Evolutionary conservation across 2,329 filamentous ascomycete species (phyloP).

Genomic region (Xylaria sp.): DNA sequence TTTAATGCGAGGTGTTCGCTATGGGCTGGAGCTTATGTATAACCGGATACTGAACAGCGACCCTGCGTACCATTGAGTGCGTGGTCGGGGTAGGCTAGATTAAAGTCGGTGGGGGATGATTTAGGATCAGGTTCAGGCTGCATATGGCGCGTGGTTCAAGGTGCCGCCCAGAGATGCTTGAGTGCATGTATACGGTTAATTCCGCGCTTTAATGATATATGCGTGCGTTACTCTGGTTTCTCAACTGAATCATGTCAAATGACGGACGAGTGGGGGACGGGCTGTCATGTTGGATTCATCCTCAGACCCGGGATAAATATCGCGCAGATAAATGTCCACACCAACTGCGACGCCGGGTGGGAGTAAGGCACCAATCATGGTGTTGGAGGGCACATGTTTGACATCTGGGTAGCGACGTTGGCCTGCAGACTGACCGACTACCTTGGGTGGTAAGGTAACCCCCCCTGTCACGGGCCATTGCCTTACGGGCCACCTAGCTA

Average conservation of each 20-base stretch:
- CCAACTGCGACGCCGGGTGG: conserved; percentile 23
- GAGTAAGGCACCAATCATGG: conserved; percentile 26
- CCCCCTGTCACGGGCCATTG: no score
- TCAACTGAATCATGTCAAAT: conserved; percentile 9
- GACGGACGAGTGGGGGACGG: conserved; percentile 6
- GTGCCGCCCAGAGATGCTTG: background rate
- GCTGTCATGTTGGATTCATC: conserved; percentile 12
- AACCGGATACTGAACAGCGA: background rate
- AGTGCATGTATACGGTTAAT: conserved; percentile 14
- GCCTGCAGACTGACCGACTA: conserved; percentile 6
- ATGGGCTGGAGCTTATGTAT: background rate
- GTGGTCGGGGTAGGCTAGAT: background rate
- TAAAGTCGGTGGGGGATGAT: conserved; percentile 1
- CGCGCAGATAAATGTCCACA: conserved; percentile 20
- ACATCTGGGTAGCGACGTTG: conserved; percentile 5
- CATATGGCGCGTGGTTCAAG: background rate
- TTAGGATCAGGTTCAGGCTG: background rate
- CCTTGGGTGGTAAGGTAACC: background rate
- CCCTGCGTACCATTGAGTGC: background rate
- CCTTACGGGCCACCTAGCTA: no score
- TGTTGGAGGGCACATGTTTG: conserved; percentile 8
- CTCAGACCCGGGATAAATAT: conserved; percentile 26
- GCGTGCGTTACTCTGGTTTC: background rate
- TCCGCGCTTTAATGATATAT: background rate
- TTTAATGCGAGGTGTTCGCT: background rate